A percentile compares a stretch with the other conserved stretches of the same genome.
phyloP scores from a whole-genome alignment of 495 filamentous ascomycete genomes.

The Tuber brumale region DNA sequence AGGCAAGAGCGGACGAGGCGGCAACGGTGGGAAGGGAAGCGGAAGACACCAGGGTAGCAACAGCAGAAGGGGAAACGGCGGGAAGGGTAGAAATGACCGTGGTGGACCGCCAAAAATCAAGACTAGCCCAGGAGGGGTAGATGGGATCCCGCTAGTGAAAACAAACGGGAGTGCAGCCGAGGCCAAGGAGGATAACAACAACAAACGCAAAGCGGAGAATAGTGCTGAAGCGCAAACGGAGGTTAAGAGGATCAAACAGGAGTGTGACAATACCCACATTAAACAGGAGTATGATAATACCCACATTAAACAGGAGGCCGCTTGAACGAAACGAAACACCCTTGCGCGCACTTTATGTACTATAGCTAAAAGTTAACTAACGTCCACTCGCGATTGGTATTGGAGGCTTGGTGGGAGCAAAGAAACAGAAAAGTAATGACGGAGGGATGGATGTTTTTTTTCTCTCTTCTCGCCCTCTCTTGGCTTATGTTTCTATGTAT shows the following conservation, averaged over 20 bases:
- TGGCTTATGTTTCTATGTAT: not conserved
- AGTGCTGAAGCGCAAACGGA: constrained; percentile 22
- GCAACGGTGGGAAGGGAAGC: constrained; percentile 21
- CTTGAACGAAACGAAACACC: constrained; percentile 1
- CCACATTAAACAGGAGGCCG: constrained; percentile 8
- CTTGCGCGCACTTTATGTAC: not conserved
- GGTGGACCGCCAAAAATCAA: constrained; percentile 38
- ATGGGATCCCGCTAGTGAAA: constrained; percentile 12
- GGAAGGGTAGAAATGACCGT: constrained; percentile 20
- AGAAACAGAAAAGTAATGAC: not conserved
- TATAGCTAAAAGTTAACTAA: not conserved
- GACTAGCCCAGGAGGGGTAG: constrained; percentile 14
- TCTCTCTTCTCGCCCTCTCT: not conserved
- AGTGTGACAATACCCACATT: constrained; percentile 9
- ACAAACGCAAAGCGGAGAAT: constrained; percentile 27
- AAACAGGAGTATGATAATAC: constrained; percentile 18
- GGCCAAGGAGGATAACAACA: constrained; percentile 17
- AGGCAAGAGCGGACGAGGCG: constrained; percentile 35
- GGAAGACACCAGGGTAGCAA: constrained; percentile 31
- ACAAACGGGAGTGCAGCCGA: constrained; percentile 5
- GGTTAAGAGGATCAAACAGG: constrained; percentile 39
- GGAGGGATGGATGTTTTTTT: not conserved
- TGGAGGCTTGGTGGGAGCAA: not conserved
- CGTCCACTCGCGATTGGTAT: not conserved
- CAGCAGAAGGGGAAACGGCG: constrained; percentile 11